Evolutionary conservation across 208 protist species (phyloP), one percentile per base, ranked within the genome.

Genomic region (Sergeia podlipaevii): DNA sequence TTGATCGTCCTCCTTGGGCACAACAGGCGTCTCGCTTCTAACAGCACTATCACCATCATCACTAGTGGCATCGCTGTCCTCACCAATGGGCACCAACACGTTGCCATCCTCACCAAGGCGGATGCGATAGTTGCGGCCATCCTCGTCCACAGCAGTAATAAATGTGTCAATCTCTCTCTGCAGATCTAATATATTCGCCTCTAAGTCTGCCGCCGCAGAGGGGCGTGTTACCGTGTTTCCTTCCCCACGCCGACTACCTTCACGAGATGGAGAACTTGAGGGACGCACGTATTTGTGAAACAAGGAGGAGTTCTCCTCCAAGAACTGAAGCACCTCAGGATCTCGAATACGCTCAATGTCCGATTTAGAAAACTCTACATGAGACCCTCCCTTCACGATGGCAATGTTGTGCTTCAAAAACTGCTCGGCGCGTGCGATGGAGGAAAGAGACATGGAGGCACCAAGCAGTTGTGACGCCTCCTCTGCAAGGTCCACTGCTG

Each of bases 101-200:
- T 60, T 66, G 13, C 83, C 79, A 1, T 70, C 45, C 1, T 72
- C 41, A 28, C 74, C 71, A 4, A 87, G 4, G 17, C 63, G 66
- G 46, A 94, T 89, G 2, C 70, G 57, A 55, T 94, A 94, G 45
- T 59, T 70, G 15, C 73, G 46, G 0, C 87, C 87, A 10, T 91
- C 82, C 42, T 79, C 65, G 65, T 94, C 87, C n/a, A 89, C 80
- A 0, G 74, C 87, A 0, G 82, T 94, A 41, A 94, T 90, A 42
- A 91, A 94, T 0, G 83, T 85, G 27, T 79, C 69, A 49, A 90
- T 90, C 21, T 77, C 74, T 1, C 43, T 23, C 37, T 80, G 75
- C 23, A 90, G 52, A 4, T 63, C 60, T 0, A 32, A 41, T 28
- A 88, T 84, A 18, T 78, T 65, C 1, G 55, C 52, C 44, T 85